Evolutionary conservation across 179 eudicot genomes (phyloP).

Genomic region (Camellia oleifera): DNA sequence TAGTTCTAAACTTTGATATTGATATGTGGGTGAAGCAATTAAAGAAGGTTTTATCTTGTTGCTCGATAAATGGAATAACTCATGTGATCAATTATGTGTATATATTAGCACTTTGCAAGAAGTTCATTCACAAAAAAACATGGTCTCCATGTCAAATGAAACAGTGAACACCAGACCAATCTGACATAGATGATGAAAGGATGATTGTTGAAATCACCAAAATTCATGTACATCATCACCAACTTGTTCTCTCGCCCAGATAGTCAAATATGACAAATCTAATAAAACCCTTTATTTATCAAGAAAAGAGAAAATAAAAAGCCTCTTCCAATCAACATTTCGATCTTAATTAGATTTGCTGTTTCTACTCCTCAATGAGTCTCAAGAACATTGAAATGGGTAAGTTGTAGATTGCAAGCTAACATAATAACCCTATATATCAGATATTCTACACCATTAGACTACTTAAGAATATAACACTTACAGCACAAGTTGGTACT

Average conservation of each 20-base stretch:
- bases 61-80: not conserved
- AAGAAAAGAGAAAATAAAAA: not conserved
- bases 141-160: not conserved
- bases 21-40: not conserved
- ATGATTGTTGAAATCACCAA: not conserved
- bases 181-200: not conserved
- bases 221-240: not conserved
- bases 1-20: not conserved
- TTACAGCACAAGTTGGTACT: slow-evolving; percentile 36
- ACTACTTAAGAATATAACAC: not conserved
- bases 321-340: not conserved
- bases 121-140: not conserved
- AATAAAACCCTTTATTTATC: not conserved
- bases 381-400: not conserved
- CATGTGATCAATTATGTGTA: not conserved
- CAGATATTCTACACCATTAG: not conserved
- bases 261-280: not conserved
- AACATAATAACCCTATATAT: not conserved
- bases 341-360: not conserved
- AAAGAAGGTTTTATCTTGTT: not conserved
- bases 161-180: not conserved
- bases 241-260: not conserved
- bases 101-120: not conserved
- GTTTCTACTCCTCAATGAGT: too few species aligned
- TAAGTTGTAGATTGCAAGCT: not conserved